A percentile compares a stretch with the other conserved stretches of the same genome.
These are phyloP conservation scores for Coemansia sp. DNA, from an alignment of 192 early-diverging fungal genomes.

Conservation along the genomic window DNA sequence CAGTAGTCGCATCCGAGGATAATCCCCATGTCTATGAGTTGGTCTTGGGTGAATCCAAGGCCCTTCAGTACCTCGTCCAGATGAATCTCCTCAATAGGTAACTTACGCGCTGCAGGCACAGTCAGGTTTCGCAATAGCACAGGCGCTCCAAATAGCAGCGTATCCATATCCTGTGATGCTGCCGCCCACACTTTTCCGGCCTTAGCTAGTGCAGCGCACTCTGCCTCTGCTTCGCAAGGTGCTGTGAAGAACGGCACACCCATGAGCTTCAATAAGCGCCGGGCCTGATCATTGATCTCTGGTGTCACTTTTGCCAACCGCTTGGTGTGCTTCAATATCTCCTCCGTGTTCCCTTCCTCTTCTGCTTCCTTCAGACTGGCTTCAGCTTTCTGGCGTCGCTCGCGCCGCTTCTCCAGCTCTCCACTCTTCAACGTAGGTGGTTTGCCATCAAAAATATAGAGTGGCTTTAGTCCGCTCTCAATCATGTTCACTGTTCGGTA, in stretches of 20 bases:
- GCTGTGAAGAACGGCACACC: slow-evolving; percentile 93
- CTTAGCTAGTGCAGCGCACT: slow-evolving; percentile 90
- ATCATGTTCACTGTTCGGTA: slow-evolving; percentile 96
- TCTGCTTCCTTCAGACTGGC: slow-evolving; percentile 68
- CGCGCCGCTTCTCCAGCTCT: slow-evolving; percentile 77
- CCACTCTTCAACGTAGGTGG: slow-evolving; percentile 89
- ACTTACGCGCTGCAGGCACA: slow-evolving; percentile 82
- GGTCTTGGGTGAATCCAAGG: slow-evolving; percentile 66
- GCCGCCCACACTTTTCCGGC: slow-evolving; percentile 91
- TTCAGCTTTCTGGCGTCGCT: slow-evolving; percentile 69
- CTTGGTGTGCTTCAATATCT: slow-evolving; percentile 82
- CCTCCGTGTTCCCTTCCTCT: slow-evolving; percentile 73
- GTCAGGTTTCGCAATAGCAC: slow-evolving; percentile 91
- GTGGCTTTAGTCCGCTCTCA: slow-evolving; percentile 93
- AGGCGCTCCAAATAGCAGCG: slow-evolving; percentile 88
- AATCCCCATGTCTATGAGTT: slow-evolving; percentile 98
- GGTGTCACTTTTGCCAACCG: slow-evolving; percentile 89
- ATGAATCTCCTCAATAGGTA: slow-evolving; percentile 88
- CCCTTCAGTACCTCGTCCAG: slow-evolving; percentile 80
- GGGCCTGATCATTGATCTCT: slow-evolving; percentile 93
- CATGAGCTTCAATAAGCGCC: slow-evolving; percentile 82
- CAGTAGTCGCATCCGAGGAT: slow-evolving; percentile 98
- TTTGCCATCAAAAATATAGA: slow-evolving; percentile 98
- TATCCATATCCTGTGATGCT: slow-evolving; percentile 99
- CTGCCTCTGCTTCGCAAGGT: slow-evolving; percentile 96